Evolutionary conservation across 139 green algal genomes (phyloP).

Genomic region (Micromonas commoda): DNA sequence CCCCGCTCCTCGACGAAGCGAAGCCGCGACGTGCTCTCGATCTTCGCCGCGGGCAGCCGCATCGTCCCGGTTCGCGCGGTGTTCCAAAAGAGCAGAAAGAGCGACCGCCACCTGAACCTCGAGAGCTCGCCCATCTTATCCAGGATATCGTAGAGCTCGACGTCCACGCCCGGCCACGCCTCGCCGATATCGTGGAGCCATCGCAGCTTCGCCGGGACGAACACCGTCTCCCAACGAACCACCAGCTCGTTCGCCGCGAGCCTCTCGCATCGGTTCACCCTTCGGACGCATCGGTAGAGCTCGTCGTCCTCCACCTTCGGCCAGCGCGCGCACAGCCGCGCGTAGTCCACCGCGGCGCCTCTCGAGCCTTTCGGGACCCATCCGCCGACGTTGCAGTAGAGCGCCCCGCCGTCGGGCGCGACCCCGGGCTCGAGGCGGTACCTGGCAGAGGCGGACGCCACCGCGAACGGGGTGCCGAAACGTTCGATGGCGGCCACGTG

Average conservation of each 20-base stretch:
- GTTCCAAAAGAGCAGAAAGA: neutral
- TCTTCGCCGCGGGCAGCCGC: neutral
- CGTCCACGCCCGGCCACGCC: neutral
- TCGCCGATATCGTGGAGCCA: neutral
- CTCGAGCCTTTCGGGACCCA: too few relatives aligned
- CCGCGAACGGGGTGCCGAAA: too few relatives aligned
- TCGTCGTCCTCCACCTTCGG: neutral
- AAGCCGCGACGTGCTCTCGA: neutral
- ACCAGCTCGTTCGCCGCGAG: neutral
- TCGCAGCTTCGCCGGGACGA: conserved; percentile 1
- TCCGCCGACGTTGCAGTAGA: neutral
- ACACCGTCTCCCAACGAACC: neutral
- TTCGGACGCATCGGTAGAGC: neutral
- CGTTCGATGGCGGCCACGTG: too few relatives aligned
- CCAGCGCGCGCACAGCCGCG: neutral
- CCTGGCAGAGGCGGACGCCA: too few relatives aligned
- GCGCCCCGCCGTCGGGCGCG: neutral
- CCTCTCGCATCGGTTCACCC: neutral
- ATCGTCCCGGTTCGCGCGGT: neutral
- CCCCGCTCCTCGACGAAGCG: neutral
- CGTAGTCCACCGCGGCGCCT: neutral
- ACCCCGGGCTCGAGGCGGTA: neutral
- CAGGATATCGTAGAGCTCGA: conserved; percentile 3
- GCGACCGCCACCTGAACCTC: neutral
- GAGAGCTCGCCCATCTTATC: conserved; percentile 3